A percentile compares a stretch with the other conserved stretches of the same genome.
Evolutionary conservation across 2,329 filamentous ascomycete species (phyloP).

Genomic region (Trichoderma oligosporum): DNA sequence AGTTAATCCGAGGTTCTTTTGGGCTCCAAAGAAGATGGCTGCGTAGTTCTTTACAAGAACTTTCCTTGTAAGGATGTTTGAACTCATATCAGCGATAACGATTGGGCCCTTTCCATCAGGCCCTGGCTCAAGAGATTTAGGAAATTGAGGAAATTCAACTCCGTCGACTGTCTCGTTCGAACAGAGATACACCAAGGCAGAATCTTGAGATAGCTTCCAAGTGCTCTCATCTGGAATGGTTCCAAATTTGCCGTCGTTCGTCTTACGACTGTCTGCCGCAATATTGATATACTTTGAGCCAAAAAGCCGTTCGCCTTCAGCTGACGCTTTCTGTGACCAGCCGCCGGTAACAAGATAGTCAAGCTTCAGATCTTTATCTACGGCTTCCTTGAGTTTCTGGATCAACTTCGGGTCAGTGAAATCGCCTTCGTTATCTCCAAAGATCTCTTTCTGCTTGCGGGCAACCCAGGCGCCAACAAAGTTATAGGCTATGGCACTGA

Average conservation of each 20-base stretch:
- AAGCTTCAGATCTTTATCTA: slow-evolving; percentile 68
- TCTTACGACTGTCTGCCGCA: slow-evolving; percentile 62
- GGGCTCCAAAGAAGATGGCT: slow-evolving; percentile 85
- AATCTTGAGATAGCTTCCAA: slow-evolving; percentile 68
- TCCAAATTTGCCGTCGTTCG: slow-evolving; percentile 76
- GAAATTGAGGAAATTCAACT: slow-evolving; percentile 79
- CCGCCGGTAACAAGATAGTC: slow-evolving; percentile 88
- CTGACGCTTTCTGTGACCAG: slow-evolving; percentile 77
- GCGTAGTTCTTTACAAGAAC: slow-evolving; percentile 77
- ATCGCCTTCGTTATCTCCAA: slow-evolving; percentile 51
- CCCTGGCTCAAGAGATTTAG: slow-evolving; percentile 56
- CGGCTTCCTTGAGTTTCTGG: slow-evolving; percentile 57
- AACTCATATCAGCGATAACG: slow-evolving; percentile 89
- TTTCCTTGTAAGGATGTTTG: slow-evolving; percentile 81
- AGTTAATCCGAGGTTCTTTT: slow-evolving; percentile 87
- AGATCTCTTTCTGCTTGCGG: slow-evolving; percentile 57
- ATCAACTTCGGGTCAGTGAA: slow-evolving; percentile 50
- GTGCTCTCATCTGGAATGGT: slow-evolving; percentile 71
- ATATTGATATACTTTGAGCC: slow-evolving; percentile 79
- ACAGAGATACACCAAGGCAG: slow-evolving; percentile 81
- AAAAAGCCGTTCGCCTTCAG: slow-evolving; percentile 74
- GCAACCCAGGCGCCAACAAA: slow-evolving; percentile 79
- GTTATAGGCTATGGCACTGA: slow-evolving; percentile 76
- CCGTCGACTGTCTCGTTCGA: slow-evolving; percentile 94
- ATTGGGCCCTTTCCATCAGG: slow-evolving; percentile 63